Conservation (phyloP, 768 basidiomycete genomes). For the Rhizopogon vesiculosus region DNA sequence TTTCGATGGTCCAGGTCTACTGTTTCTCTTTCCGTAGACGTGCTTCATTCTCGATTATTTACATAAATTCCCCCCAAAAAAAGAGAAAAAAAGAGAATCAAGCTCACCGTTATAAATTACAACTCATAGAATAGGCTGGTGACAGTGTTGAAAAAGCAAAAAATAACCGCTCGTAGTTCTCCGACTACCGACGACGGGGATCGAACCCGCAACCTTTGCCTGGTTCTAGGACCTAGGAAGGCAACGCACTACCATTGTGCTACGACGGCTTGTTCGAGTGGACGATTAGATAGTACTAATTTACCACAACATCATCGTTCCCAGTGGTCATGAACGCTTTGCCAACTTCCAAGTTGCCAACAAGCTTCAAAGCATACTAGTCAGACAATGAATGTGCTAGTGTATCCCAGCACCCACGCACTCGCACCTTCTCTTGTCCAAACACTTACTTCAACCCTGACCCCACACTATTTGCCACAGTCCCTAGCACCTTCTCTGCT, state of each 20-base stretch:
- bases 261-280: constrained; percentile 26
- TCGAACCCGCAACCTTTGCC: constrained; percentile 36
- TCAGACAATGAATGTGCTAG: constrained; percentile 63
- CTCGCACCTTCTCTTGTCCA: constrained; percentile 39
- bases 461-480: constrained; percentile 78
- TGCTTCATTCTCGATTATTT: too few species aligned
- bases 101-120: too few species aligned
- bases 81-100: too few species aligned
- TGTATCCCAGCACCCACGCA: constrained; percentile 63
- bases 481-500: constrained; percentile 54
- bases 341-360: too few species aligned
- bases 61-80: too few species aligned
- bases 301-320: too few species aligned
- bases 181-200: constrained; percentile 32
- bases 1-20: too few species aligned
- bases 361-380: background rate
- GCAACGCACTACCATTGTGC: constrained; percentile 36
- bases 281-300: background rate
- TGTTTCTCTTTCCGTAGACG: too few species aligned
- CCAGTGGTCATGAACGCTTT: too few species aligned
- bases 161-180: background rate
- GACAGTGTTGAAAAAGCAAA: too few species aligned
- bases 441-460: constrained; percentile 54
- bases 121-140: too few species aligned
- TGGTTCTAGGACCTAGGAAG: constrained; percentile 21